Evolutionary conservation across 2,329 filamentous ascomycete genomes (phyloP).

Genomic region (Exophiala xenobiotica): DNA sequence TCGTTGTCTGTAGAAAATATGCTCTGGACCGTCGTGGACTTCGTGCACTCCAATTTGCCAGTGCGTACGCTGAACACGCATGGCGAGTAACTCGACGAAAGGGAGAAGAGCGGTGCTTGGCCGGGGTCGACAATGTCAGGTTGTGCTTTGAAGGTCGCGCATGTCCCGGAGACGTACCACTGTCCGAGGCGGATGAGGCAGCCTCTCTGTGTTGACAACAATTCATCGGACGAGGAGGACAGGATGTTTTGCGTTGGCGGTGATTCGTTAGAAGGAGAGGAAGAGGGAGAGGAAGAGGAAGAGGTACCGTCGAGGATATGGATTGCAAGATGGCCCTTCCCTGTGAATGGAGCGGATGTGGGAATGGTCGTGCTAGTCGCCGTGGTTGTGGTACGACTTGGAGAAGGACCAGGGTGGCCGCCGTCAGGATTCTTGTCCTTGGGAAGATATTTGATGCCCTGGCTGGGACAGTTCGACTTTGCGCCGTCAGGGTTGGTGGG

Average conservation of each 20-base stretch:
- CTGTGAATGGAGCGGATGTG: conserved; percentile 50
- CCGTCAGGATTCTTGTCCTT: conserved; percentile 43
- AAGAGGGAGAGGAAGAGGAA: too few relatives aligned
- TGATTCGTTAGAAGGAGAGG: too few relatives aligned
- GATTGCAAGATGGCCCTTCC: conserved; percentile 61
- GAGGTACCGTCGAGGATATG: conserved; percentile 16
- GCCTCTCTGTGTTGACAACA: conserved; percentile 43
- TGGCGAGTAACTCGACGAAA: conserved; percentile 58
- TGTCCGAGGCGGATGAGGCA: conserved; percentile 66
- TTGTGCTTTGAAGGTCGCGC: conserved; percentile 63
- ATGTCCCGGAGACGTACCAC: conserved; percentile 68
- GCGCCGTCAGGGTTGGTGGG: conserved; percentile 49
- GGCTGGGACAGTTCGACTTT: conserved; percentile 61
- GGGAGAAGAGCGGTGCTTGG: conserved; percentile 46
- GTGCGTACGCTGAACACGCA: conserved; percentile 52
- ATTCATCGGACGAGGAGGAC: not conserved
- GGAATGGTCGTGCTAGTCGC: conserved; percentile 32
- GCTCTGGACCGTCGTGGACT: conserved; percentile 44
- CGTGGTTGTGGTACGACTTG: conserved; percentile 35
- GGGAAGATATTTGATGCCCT: conserved; percentile 64
- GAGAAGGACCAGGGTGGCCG: not conserved
- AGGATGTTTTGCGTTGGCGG: not conserved
- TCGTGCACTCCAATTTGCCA: conserved; percentile 57
- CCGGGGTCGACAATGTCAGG: conserved; percentile 38
- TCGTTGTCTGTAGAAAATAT: conserved; percentile 25